Percentiles rank a stretch among this genome's conserved stretches.
phyloP scores from a whole-genome alignment of 805 yeast genomes.

The Saccharomycopsis capsularis region DNA sequence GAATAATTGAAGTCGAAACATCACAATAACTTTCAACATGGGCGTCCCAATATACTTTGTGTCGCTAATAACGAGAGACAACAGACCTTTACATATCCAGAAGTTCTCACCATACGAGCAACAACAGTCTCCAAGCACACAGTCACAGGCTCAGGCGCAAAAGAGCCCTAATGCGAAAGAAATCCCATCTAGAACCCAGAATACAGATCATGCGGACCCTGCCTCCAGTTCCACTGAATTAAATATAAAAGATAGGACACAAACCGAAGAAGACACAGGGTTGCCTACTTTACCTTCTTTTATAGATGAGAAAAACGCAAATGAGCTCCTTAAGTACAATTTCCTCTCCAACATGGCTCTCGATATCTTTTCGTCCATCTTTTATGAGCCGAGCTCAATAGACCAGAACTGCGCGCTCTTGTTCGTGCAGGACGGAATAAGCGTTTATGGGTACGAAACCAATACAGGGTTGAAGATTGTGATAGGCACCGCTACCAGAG shows the following conservation, averaged over 20 bases:
- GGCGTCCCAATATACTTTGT: slow-evolving; percentile 41
- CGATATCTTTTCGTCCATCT: slow-evolving; percentile 55
- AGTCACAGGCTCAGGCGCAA: slow-evolving; percentile 6
- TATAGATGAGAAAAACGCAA: slow-evolving; percentile 30
- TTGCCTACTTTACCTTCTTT: slow-evolving; percentile 19
- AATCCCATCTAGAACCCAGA: background rate
- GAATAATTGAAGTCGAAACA: too few relatives aligned
- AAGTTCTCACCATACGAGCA: slow-evolving; percentile 34
- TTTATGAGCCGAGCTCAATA: slow-evolving; percentile 34
- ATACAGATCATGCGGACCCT: background rate
- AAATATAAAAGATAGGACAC: background rate
- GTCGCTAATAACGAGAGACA: slow-evolving; percentile 49
- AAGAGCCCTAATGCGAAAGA: slow-evolving; percentile 12
- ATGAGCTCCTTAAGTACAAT: slow-evolving; percentile 52
- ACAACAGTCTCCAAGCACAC: slow-evolving; percentile 12
- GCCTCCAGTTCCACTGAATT: background rate
- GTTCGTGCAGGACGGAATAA: slow-evolving; percentile 59
- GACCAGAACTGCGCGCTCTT: slow-evolving; percentile 37
- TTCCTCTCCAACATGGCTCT: slow-evolving; percentile 71
- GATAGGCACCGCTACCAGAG: slow-evolving; percentile 42
- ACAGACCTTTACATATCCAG: slow-evolving; percentile 56
- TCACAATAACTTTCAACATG: too few relatives aligned
- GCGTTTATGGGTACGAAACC: slow-evolving; percentile 63
- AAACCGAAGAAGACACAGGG: background rate
- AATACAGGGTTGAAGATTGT: slow-evolving; percentile 62